phyloP scores from a whole-genome alignment of 2,329 filamentous ascomycete species.

The Penicillium polonicum region DNA sequence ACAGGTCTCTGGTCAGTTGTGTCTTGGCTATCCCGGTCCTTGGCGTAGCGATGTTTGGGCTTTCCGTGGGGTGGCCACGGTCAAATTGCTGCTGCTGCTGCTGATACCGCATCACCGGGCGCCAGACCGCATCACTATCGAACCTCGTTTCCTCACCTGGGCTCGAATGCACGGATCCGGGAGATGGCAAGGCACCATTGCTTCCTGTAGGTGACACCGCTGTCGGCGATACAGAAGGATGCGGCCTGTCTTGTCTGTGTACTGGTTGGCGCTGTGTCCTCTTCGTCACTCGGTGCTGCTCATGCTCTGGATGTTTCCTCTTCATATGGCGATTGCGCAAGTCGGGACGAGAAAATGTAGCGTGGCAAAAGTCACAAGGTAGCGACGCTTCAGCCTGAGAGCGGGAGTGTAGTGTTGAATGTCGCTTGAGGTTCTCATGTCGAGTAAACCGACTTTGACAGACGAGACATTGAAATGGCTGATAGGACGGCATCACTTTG shows the following conservation, averaged over 20 bases:
- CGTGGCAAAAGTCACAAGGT: constrained; percentile 39
- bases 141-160: not conserved
- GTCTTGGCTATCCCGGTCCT: not conserved
- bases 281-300: constrained; percentile 11
- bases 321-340: constrained; percentile 45
- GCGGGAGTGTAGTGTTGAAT: constrained; percentile 41
- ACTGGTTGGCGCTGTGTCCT: not conserved
- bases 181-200: not conserved
- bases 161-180: not conserved
- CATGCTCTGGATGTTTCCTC: constrained; percentile 39
- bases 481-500: constrained; percentile 18
- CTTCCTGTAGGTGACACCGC: constrained; percentile 8
- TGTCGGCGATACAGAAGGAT: constrained; percentile 3
- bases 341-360: constrained; percentile 45
- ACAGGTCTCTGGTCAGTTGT: not conserved
- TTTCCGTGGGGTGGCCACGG: not conserved
- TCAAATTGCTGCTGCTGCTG: not conserved
- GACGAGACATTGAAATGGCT: constrained; percentile 44
- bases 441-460: constrained; percentile 42
- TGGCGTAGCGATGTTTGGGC: not conserved
- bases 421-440: constrained; percentile 46
- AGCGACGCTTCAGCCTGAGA: constrained; percentile 32
- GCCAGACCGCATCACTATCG: not conserved
- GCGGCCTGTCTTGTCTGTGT: not conserved
- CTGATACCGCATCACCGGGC: not conserved